These are phyloP conservation scores for Plasmodium vinckei DNA, from an alignment of 169 alveolate genomes.

Conservation along the genomic window DNA sequence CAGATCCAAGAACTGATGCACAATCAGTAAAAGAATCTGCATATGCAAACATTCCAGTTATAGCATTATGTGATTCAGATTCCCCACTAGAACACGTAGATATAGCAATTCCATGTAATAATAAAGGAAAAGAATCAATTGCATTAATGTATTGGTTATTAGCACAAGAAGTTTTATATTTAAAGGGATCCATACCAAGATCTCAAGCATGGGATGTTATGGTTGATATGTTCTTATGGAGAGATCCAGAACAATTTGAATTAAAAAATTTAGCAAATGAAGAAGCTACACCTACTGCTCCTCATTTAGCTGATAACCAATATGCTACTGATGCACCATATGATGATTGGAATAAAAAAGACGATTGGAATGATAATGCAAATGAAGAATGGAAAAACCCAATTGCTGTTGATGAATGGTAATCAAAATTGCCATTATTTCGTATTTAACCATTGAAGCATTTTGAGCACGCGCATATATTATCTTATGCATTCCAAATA, in stretches of 20 bases:
- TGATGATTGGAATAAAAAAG: constrained; percentile 76
- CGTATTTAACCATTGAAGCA: not conserved
- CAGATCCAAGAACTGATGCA: constrained; percentile 99
- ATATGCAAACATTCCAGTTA: constrained; percentile 98
- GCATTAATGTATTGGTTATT: constrained; percentile 98
- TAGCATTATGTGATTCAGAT: constrained; percentile 99
- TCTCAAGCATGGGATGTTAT: constrained; percentile 93
- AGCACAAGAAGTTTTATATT: constrained; percentile 98
- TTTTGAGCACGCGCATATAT: not conserved
- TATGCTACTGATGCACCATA: constrained; percentile 74
- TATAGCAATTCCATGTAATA: constrained; percentile 99
- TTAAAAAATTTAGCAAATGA: constrained; percentile 78
- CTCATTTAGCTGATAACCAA: constrained; percentile 66
- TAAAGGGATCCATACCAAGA: constrained; percentile 93
- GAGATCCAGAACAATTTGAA: constrained; percentile 94
- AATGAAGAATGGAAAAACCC: constrained; percentile 76
- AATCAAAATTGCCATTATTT: not conserved
- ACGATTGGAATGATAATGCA: constrained; percentile 76
- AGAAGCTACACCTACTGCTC: constrained; percentile 72
- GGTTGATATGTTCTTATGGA: constrained; percentile 96
- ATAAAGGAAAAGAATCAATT: constrained; percentile 97
- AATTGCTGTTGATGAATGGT: constrained; percentile 69
- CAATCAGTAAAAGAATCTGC: constrained; percentile 97
- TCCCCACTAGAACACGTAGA: constrained; percentile 98
- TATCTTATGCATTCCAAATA: not conserved